These are phyloP conservation scores for Leucocoprinus birnbaumii DNA, from an alignment of 768 basidiomycete genomes.

Conservation along the genomic window DNA sequence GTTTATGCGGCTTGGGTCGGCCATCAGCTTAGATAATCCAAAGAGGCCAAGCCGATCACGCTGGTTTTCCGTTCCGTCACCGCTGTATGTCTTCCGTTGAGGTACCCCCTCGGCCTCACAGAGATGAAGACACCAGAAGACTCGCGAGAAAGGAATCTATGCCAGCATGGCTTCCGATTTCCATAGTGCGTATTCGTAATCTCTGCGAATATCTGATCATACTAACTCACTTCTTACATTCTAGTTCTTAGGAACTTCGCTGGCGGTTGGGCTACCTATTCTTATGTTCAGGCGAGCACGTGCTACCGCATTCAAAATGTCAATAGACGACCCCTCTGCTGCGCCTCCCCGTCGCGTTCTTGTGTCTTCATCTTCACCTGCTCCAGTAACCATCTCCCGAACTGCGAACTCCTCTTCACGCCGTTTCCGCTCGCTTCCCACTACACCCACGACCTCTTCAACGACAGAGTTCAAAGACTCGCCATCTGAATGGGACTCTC, in stretches of 20 bases:
- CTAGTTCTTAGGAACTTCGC: slow-evolving; percentile 28
- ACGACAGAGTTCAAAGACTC: slow-evolving; percentile 9
- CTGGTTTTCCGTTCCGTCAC: no score
- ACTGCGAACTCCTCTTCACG: slow-evolving; percentile 5
- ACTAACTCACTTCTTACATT: not conserved
- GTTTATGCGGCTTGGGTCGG: no score
- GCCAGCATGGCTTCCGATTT: slow-evolving; percentile 27
- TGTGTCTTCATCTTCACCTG: slow-evolving; percentile 1
- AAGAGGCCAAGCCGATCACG: no score
- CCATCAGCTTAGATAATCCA: no score
- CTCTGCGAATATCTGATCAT: not conserved
- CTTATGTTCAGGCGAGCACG: slow-evolving; percentile 30
- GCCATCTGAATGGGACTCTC: slow-evolving; percentile 23
- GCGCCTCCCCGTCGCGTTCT: slow-evolving; percentile 30
- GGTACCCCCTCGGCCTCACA: not conserved
- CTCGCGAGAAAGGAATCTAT: not conserved
- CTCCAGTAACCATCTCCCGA: not conserved
- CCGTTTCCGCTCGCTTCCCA: slow-evolving; percentile 5
- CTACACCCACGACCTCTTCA: slow-evolving; percentile 11
- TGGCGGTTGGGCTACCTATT: slow-evolving; percentile 32
- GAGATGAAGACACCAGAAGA: not conserved
- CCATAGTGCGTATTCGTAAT: slow-evolving; percentile 18
- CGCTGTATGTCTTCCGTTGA: no score
- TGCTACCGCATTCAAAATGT: slow-evolving; percentile 18
- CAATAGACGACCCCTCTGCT: slow-evolving; percentile 20